phyloP scores from a whole-genome alignment of 1,284 basidiomycete genomes.

The Cutaneotrichosporon daszewskae region DNA sequence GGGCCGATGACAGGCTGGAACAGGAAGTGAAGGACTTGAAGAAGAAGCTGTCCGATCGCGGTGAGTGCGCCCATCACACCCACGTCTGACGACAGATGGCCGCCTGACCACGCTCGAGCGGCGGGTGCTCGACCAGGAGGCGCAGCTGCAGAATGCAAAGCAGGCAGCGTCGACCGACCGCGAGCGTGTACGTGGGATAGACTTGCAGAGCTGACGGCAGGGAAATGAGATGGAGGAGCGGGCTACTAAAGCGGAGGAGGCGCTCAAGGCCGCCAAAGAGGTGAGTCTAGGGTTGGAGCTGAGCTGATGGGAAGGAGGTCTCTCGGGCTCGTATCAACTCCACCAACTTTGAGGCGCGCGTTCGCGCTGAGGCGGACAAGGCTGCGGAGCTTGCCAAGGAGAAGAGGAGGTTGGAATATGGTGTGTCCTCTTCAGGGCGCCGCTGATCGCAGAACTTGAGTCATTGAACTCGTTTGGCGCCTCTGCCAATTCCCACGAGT shows the following conservation, averaged over 20 bases:
- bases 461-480: background rate
- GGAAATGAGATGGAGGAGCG: slow-evolving; percentile 18
- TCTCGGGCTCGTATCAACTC: slow-evolving; percentile 29
- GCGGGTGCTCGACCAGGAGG: background rate
- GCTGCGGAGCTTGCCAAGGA: slow-evolving; percentile 34
- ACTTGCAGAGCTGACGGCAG: background rate
- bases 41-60: slow-evolving; percentile 37
- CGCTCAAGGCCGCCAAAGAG: slow-evolving; percentile 11
- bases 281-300: slow-evolving; percentile 14
- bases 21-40: no score
- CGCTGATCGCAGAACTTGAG: background rate
- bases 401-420: slow-evolving; percentile 33
- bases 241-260: slow-evolving; percentile 27
- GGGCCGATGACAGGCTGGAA: no score
- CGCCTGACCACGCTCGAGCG: background rate
- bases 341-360: slow-evolving; percentile 37
- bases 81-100: no score
- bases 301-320: slow-evolving; percentile 26
- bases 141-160: slow-evolving; percentile 1
- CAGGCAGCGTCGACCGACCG: background rate
- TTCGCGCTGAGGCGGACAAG: slow-evolving; percentile 23
- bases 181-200: background rate
- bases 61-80: no score
- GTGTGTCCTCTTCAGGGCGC: slow-evolving; percentile 15
- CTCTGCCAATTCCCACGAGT: slow-evolving; percentile 1